Evolutionary conservation across 2,329 filamentous ascomycete species (phyloP), one percentile per base, ranked within the genome.

Genomic region (Fonsecaea erecta): DNA sequence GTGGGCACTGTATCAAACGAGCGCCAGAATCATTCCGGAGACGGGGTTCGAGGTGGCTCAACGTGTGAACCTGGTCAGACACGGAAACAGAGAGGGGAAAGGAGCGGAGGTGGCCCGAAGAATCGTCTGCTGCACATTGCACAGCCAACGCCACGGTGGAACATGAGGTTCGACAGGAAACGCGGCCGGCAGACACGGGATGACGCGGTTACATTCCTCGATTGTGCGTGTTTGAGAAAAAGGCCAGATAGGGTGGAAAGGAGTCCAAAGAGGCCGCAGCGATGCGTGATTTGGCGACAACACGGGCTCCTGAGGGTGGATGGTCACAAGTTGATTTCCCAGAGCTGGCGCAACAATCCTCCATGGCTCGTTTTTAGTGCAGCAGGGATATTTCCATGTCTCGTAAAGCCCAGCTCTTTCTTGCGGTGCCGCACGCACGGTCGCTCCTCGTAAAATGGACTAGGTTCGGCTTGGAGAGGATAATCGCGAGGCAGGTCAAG

Each of bases 181-280:
- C 37, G 26, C 37, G 34, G 52, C 30, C 30, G 52, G 53, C 35
- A 24, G 57, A 28, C 57, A 60, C 57, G 57, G 57, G 57, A 60
- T 60, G 57, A 60, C 46, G 57, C 57, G 57, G 57, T 60, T 51
- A 30, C 57, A 28, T 60, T 60, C 46, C 55, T 58, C 26, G 24
- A 60, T 11, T 24, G 43, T 48, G 37, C n/a, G 21, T 52, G 26
- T 52, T 37, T 24, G 30, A 35, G 43, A 24, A 8, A 24, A 34
- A 30, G 18, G 43, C 34, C 43, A 52, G 24, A 60, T 28, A 51
- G 24, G 30, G 28, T 35, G 3, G 56, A 40, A n/a, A 3, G 16
- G 14, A 4, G 37, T 48, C 21, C 18, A 28, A 26, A 30, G 26
- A 32, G 4, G 24, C 26, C 9, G 51, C 26, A 34, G 51, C 26